Evolutionary conservation across 306 rosid species (phyloP), one percentile per base, ranked within the genome.

Genomic region (Psophocarpus tetragonolobus): DNA sequence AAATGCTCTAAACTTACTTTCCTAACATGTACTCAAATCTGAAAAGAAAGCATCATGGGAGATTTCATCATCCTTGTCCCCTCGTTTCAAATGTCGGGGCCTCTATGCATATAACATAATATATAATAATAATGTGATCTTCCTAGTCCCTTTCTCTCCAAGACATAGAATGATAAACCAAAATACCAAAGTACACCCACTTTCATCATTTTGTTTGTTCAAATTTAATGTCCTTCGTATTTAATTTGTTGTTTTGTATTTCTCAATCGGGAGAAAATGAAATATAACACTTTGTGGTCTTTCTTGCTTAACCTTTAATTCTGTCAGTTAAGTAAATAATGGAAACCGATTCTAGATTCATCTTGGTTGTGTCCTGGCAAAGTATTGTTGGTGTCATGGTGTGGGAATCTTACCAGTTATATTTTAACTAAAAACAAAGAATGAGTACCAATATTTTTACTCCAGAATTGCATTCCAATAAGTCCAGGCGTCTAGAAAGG

Each of bases 31-130:
- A 76, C 33, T 78, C 79, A 73, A 77, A 82, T 71, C 65, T 51
- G 53, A 68, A 57, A 73, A 50, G 64, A 66, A 54, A 8, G 71
- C 82, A 72, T 84, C 76, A 65, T 54, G 71, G 64, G 76, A 73
- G 84, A 69, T 84, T 76, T 79, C 86, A 77, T 81, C 92, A 77
- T 56, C 86, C 45, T 74, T 81, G 74, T 74, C 82, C 74, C 71
- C 80, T 81, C 70, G 78, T 87, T 70, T 35, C 82, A 71, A 71
- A 82, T 74, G 84, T 80, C 51, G 81, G 29, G 18, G 32, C 61
- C 61, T 78, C 14, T 47, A 33, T 44, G 62, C 62, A 48, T 45
- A 35, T 27, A 44, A 7, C 44, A 60, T 62, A 23, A 45, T 75
- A 33, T n/a, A n/a, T n/a, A n/a, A n/a, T 17, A 18, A 27, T 54